Evolutionary conservation across 2,329 filamentous ascomycete genomes (phyloP), one percentile per base, ranked within the genome.

Genomic region (Esteya vermicola): DNA sequence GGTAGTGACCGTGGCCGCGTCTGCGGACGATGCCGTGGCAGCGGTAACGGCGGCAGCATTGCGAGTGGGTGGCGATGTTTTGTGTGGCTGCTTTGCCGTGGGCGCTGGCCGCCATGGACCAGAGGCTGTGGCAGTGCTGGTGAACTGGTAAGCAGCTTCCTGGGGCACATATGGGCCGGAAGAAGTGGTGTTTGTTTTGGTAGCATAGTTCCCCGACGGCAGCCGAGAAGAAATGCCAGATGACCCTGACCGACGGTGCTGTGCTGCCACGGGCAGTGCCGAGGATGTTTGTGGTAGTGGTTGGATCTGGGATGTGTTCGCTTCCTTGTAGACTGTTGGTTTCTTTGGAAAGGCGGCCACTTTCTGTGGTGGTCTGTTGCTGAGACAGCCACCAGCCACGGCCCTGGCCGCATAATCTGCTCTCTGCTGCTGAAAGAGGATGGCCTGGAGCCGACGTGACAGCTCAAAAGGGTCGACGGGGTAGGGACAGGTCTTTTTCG

Each of bases 381-480:
- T 13, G 31, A 21, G 14, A 27, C 16, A 18, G n/a, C 16, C 25
- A 26, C 10, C 25, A 13, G 5, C 12, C 9, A 9, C 13, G 14
- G 33, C 22, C 9, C 25, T 18, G 18, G 28, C 20, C 10, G n/a
- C 30, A 10, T 26, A 16, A 10, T 21, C 42, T 20, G 18, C n/a
- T 18, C n/a, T 54, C 43, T 67, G 67, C 45, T 69, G 68, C 43
- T 75, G 63, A 6, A 60, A 61, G 13, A 72, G 55, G 16, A 77
- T 65, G 10, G 62, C 46, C 36, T 61, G 59, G 20, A 78, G 60
- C 16, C 72, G 66, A 25, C 65, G 62, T 10, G 64, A 62, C 22
- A 78, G 55, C 41, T 78, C 72, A 22, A 68, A 62, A 0, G 74
- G 60, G 44, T 78, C 72, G 34, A 77, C 60, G 30, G 37, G 37